These are phyloP conservation scores for Mycena amicta DNA, from an alignment of 768 basidiomycete genomes.

Conservation along the genomic window DNA sequence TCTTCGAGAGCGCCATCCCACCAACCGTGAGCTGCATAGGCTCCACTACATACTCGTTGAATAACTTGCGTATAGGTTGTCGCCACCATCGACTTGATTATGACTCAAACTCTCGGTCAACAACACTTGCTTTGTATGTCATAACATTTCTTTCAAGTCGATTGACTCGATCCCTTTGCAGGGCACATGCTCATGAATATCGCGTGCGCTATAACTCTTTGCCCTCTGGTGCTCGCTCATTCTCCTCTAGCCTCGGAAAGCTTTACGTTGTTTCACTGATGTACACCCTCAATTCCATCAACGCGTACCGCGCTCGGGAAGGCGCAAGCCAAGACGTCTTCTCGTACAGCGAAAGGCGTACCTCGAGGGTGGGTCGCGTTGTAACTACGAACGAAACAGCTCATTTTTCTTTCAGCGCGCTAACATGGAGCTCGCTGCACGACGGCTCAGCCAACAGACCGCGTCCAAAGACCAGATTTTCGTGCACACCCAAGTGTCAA, in stretches of 20 bases:
- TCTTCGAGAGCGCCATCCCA: slow-evolving; percentile 5
- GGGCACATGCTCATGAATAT: slow-evolving; percentile 12
- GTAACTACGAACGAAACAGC: background rate
- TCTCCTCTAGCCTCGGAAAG: slow-evolving; percentile 3
- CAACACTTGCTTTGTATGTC: background rate
- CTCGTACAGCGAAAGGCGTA: background rate
- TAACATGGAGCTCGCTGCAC: background rate
- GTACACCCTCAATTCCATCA: slow-evolving; percentile 17
- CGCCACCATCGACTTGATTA: slow-evolving; percentile 8
- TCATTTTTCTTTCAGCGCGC: background rate
- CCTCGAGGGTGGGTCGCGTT: background rate
- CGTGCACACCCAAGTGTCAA: background rate
- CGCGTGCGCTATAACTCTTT: background rate
- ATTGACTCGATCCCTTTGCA: background rate
- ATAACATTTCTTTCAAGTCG: background rate
- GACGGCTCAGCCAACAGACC: background rate
- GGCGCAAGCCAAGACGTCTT: background rate
- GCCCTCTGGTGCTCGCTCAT: background rate
- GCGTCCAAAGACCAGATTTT: background rate
- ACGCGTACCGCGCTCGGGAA: slow-evolving; percentile 6
- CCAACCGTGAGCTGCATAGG: too few species aligned
- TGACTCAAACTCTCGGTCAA: slow-evolving; percentile 11
- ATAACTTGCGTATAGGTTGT: too few species aligned
- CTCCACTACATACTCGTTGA: too few species aligned
- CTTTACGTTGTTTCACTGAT: slow-evolving; percentile 10